phyloP scores from a whole-genome alignment of 2,329 filamentous ascomycete species.

The Claviceps spartinae region DNA sequence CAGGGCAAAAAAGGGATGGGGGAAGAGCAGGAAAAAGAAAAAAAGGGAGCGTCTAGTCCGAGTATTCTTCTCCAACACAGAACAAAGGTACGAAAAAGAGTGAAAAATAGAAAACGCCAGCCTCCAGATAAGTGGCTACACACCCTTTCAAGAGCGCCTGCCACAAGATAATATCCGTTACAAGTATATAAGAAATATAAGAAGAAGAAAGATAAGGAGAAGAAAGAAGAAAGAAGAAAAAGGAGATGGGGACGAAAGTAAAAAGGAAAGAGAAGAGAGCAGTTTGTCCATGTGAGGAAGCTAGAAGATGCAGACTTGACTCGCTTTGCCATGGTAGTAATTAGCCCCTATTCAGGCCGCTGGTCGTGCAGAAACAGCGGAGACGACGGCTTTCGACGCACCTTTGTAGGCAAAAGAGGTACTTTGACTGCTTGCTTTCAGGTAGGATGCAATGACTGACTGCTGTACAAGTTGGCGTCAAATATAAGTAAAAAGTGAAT shows the following conservation, averaged over 20 bases:
- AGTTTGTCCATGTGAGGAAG: background rate
- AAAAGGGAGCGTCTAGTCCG: slow-evolving; percentile 2
- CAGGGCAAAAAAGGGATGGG: too few species aligned
- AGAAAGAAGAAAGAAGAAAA: background rate
- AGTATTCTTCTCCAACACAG: slow-evolving; percentile 5
- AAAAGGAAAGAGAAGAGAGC: background rate
- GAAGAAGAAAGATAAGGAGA: background rate
- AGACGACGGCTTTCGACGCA: background rate
- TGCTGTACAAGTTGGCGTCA: background rate
- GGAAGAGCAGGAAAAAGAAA: background rate
- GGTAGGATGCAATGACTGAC: background rate
- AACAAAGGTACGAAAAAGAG: slow-evolving; percentile 2
- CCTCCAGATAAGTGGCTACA: background rate
- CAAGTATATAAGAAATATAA: background rate
- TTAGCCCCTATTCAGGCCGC: background rate
- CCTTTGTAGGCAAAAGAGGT: background rate
- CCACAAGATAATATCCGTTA: slow-evolving; percentile 1
- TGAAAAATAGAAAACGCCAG: slow-evolving; percentile 4
- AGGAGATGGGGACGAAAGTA: background rate
- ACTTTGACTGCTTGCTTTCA: background rate
- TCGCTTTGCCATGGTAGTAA: background rate
- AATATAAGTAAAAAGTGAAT: background rate
- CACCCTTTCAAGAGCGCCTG: slow-evolving; percentile 2
- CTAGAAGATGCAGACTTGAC: background rate
- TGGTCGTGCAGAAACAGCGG: background rate